phyloP scores from a whole-genome alignment of 768 basidiomycete genomes.

The Xerocomellus intermedius region DNA sequence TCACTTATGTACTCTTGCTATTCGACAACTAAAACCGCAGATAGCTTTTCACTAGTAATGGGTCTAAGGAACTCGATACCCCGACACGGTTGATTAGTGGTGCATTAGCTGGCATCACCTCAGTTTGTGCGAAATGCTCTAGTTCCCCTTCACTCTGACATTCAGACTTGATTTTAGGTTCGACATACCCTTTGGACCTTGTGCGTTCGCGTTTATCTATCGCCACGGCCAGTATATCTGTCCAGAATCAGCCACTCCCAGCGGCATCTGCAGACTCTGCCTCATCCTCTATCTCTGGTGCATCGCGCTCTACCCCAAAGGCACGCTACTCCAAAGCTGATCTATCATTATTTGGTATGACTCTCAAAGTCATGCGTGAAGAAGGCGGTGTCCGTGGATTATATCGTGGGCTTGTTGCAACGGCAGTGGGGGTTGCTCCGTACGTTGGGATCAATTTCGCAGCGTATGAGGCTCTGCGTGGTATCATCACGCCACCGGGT shows the following conservation, averaged over 20 bases:
- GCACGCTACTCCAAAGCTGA: constrained; percentile 49
- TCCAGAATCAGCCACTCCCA: constrained; percentile 28
- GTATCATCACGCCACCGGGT: constrained; percentile 77
- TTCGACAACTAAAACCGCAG: constrained; percentile 29
- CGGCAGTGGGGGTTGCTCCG: constrained; percentile 87
- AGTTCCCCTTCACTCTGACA: constrained; percentile 5
- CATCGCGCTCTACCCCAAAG: constrained; percentile 34
- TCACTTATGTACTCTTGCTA: not conserved
- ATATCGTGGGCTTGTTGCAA: constrained; percentile 83
- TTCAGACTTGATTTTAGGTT: constrained; percentile 42
- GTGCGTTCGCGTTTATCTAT: constrained; percentile 91
- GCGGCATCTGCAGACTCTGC: constrained; percentile 27
- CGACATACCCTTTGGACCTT: constrained; percentile 92
- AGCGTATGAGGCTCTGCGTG: constrained; percentile 82
- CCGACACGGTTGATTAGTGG: constrained; percentile 83
- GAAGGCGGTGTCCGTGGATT: constrained; percentile 89
- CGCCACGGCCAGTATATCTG: constrained; percentile 77
- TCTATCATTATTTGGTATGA: constrained; percentile 84
- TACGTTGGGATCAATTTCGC: constrained; percentile 92
- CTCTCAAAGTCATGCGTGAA: constrained; percentile 82
- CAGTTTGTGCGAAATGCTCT: constrained; percentile 69
- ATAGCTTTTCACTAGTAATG: constrained; percentile 69
- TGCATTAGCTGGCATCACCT: constrained; percentile 90
- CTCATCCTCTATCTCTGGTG: constrained; percentile 45
- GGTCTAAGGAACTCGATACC: constrained; percentile 80